Evolutionary conservation across 1,284 basidiomycete species (phyloP).

Genomic region (Puccinia coronata): DNA sequence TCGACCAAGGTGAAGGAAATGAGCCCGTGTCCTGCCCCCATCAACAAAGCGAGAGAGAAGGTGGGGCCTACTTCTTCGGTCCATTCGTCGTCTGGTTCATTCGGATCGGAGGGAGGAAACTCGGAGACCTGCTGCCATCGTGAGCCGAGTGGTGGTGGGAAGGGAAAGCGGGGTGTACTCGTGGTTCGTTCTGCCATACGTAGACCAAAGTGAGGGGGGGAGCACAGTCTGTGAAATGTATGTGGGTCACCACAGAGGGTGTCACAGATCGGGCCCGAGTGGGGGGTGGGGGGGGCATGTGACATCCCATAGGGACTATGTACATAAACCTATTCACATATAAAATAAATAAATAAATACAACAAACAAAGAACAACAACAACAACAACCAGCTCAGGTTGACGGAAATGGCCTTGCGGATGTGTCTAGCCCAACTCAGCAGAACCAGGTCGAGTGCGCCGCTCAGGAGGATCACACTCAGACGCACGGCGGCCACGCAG

Average conservation of each 20-base stretch:
- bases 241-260: neutral
- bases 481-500: slow-evolving; percentile 5
- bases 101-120: neutral
- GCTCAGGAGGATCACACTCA: neutral
- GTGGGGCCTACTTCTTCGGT: slow-evolving; percentile 31
- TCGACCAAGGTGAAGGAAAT: neutral
- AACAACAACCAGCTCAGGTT: no score
- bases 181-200: neutral
- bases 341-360: neutral
- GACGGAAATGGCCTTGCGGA: no score
- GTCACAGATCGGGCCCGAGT: no score
- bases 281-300: no score
- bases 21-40: neutral
- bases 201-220: neutral
- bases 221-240: neutral
- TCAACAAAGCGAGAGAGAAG: neutral
- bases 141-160: neutral
- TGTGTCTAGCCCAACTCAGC: neutral
- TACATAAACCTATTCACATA: neutral
- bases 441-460: neutral
- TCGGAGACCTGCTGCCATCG: slow-evolving; percentile 35
- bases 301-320: neutral
- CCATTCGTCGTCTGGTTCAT: slow-evolving; percentile 29
- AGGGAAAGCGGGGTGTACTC: slow-evolving; percentile 14
- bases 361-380: neutral